Evolutionary conservation across 169 alveolate species (phyloP), one percentile per base, ranked within the genome.

Genomic region (Babesia sp.): DNA sequence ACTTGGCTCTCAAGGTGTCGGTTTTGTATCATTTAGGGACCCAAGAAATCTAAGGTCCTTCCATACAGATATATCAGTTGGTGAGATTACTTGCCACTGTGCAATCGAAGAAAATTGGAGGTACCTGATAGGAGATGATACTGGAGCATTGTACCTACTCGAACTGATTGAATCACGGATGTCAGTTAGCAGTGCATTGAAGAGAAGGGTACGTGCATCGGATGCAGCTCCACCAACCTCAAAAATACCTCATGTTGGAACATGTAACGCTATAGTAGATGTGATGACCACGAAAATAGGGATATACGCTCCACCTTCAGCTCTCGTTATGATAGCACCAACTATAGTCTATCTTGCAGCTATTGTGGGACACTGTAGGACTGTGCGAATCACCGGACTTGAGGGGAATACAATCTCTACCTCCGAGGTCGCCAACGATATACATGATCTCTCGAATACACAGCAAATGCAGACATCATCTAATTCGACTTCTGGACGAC

Each of bases 1-100:
- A 71, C 75, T 79, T 34, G 87, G 87, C 6, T 39, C 70, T n/a
- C 81, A 74, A 20, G 73, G 71, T 9, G 29, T 71, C n/a, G 87
- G 77, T 8, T 68, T 61, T 48, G 48, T 63, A 14, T 56, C 74
- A 66, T 69, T 70, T 55, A n/a, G 73, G 11, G 75, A 55, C 44
- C 87, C 87, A 14, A 41, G 51, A 4, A 45, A 39, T 24, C 57
- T 79, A 24, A 70, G 42, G 57, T 20, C 22, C 39, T 79, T 79
- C 31, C 71, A 69, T 20, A 34, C 51, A 34, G 76, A 79, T 67
- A 26, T 57, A 24, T 67, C 83, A 16, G 53, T 70, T 3, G 73
- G 81, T 14, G 83, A 79, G 24, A 58, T 70, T 16, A 2, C 67
- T 68, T 31, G 87, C 60, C 59, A 58, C 51, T 54, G 74, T 36